Evolutionary conservation across 768 basidiomycete species (phyloP).

Genomic region (Hericium rajendrae): DNA sequence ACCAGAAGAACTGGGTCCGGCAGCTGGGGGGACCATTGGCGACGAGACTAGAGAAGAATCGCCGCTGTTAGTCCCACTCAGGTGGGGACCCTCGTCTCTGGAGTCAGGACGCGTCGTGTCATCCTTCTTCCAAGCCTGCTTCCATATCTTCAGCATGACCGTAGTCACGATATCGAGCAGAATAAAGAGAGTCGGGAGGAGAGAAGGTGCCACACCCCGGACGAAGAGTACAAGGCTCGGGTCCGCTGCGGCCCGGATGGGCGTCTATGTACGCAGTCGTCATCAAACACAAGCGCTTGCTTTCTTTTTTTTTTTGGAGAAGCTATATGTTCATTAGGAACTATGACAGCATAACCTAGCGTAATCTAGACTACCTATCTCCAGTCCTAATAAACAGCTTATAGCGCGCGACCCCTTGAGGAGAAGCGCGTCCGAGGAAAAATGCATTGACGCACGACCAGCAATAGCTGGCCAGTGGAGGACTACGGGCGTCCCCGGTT

Average conservation of each 20-base stretch:
- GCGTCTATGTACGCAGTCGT: too few species aligned
- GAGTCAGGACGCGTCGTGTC: conserved; percentile 8
- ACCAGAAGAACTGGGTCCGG: conserved; percentile 6
- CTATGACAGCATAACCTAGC: too few species aligned
- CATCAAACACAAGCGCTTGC: too few species aligned
- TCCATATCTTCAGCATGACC: conserved; percentile 42
- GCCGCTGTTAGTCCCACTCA: conserved; percentile 7
- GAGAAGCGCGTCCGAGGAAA: not conserved
- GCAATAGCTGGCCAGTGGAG: not conserved
- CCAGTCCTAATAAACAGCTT: too few species aligned
- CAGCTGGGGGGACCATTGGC: conserved; percentile 7
- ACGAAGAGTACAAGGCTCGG: too few species aligned
- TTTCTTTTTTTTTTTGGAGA: too few species aligned
- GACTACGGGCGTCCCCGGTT: not conserved
- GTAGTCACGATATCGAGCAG: not conserved
- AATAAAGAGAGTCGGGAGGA: conserved; percentile 30
- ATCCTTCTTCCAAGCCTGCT: conserved; percentile 37
- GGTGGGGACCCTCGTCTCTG: conserved; percentile 6
- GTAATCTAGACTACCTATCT: too few species aligned
- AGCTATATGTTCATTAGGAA: too few species aligned
- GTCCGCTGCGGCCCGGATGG: too few species aligned
- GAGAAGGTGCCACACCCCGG: too few species aligned
- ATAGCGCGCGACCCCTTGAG: too few species aligned
- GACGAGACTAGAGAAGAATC: conserved; percentile 11
- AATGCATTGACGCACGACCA: not conserved